These are phyloP conservation scores for Picea sitchensis DNA, from an alignment of 75 land plant species.

Conservation along the genomic window DNA sequence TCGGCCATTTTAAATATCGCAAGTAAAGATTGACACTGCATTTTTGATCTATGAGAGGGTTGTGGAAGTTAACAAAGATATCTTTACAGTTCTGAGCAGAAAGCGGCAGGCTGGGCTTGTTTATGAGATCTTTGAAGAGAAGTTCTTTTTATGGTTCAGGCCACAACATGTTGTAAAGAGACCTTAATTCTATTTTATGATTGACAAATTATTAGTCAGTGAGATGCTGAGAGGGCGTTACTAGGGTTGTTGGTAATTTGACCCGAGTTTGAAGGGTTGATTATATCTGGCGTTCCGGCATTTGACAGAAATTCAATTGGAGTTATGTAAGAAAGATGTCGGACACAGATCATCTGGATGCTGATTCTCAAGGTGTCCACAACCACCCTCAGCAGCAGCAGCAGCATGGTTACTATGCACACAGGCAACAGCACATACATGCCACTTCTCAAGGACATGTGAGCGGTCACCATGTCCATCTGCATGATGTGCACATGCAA, in stretches of 20 bases:
- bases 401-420: slow-evolving; percentile 5
- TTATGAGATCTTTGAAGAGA: neutral
- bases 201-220: neutral
- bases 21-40: neutral
- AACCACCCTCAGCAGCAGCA: neutral
- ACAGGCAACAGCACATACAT: slow-evolving; percentile 8
- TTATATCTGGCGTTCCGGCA: neutral
- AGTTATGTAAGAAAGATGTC: slow-evolving; percentile 11
- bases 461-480: neutral
- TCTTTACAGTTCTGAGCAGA: neutral
- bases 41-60: slow-evolving; percentile 1
- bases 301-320: slow-evolving; percentile 1
- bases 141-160: neutral
- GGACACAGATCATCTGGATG: slow-evolving; percentile 8
- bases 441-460: slow-evolving; percentile 6
- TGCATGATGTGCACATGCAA: slow-evolving; percentile 3
- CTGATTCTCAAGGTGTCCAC: slow-evolving; percentile 4
- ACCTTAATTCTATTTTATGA: neutral
- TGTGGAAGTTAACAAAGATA: neutral
- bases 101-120: neutral
- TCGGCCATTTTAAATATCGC: neutral
- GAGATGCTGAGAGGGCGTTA: neutral
- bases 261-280: neutral
- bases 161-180: neutral
- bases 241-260: neutral